These are phyloP conservation scores for Volvariella volvacea DNA, from an alignment of 1,284 basidiomycete species.

Conservation along the genomic window DNA sequence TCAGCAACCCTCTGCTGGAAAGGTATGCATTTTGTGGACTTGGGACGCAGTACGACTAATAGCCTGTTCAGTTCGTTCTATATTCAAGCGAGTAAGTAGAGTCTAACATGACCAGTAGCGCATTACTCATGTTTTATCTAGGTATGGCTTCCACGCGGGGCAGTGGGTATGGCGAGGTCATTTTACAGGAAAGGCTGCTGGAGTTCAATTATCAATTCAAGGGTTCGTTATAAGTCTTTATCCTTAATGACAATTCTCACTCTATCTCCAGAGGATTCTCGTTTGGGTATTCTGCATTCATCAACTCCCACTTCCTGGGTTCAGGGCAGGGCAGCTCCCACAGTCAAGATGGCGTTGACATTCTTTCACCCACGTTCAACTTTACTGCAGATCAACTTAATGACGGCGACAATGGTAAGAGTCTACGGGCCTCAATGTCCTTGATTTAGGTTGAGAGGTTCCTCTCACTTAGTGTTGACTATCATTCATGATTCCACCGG, in stretches of 20 bases:
- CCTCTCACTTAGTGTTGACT: slow-evolving; percentile 19
- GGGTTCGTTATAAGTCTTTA: slow-evolving; percentile 21
- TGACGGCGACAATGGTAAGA: slow-evolving; percentile 26
- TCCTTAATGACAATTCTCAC: not conserved
- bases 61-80: slow-evolving; percentile 26
- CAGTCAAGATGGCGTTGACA: slow-evolving; percentile 24
- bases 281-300: slow-evolving; percentile 36
- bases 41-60: not conserved
- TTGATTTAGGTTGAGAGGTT: slow-evolving; percentile 4
- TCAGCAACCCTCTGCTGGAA: slow-evolving; percentile 30
- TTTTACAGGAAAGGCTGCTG: slow-evolving; percentile 32
- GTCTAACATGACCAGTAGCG: not conserved
- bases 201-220: slow-evolving; percentile 35
- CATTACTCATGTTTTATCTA: slow-evolving; percentile 3
- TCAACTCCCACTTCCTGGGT: slow-evolving; percentile 38
- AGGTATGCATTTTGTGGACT: slow-evolving; percentile 20
- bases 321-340: slow-evolving; percentile 32
- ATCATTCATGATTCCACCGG: slow-evolving; percentile 28
- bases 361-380: slow-evolving; percentile 23
- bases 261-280: slow-evolving; percentile 28
- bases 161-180: slow-evolving; percentile 37
- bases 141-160: slow-evolving; percentile 33
- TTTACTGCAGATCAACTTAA: slow-evolving; percentile 23
- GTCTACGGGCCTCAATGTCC: not conserved
- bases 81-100: slow-evolving; percentile 30